These are phyloP conservation scores for Berberis vulgaris DNA, from an alignment of 164 flowering plant species.

Conservation along the genomic window DNA sequence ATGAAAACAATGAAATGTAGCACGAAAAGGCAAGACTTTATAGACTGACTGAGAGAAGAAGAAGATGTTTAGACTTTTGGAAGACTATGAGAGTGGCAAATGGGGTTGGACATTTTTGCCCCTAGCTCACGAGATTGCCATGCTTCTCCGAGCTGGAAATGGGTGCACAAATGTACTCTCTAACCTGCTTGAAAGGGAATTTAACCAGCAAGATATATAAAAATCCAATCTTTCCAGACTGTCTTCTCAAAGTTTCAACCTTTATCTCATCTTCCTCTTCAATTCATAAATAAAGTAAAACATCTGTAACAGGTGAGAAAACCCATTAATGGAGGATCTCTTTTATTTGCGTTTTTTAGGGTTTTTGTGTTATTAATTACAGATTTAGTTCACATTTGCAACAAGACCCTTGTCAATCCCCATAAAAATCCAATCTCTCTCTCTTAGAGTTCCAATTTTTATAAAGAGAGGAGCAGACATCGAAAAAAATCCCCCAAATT, in stretches of 20 bases:
- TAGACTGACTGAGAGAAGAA: slow-evolving; percentile 5
- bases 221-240: neutral
- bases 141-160: slow-evolving; percentile 49
- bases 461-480: no score
- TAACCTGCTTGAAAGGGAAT: slow-evolving; percentile 13
- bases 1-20: no score
- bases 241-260: neutral
- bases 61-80: neutral
- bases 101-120: slow-evolving; percentile 25
- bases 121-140: slow-evolving; percentile 67
- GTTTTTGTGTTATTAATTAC: slow-evolving; percentile 21
- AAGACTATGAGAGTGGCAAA: neutral
- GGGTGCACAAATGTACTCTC: slow-evolving; percentile 2
- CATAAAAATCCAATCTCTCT: slow-evolving; percentile 13
- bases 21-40: no score
- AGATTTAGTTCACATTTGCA: slow-evolving; percentile 44
- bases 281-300: neutral
- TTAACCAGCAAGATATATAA: neutral
- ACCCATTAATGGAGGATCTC: neutral
- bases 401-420: slow-evolving; percentile 54
- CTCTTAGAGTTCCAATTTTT: no score
- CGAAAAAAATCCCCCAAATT: no score
- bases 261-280: neutral
- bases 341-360: slow-evolving; percentile 10
- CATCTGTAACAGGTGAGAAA: neutral